phyloP scores from a whole-genome alignment of 495 filamentous ascomycete genomes.

The Podospora conica region DNA sequence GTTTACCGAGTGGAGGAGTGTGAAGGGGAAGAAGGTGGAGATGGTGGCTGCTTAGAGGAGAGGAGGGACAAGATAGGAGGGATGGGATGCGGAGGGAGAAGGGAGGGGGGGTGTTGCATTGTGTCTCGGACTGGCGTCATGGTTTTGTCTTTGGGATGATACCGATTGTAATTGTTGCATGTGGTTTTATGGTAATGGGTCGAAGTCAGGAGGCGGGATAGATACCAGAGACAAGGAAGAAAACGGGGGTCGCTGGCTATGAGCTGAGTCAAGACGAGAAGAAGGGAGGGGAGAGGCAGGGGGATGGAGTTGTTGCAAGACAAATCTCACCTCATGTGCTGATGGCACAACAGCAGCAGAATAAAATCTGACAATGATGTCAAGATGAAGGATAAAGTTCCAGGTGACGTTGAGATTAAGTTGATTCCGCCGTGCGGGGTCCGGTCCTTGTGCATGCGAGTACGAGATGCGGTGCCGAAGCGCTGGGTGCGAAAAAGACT shows the following conservation, averaged over 20 bases:
- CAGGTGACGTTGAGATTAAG: not conserved
- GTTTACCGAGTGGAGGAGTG: slow-evolving; percentile 69
- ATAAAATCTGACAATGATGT: not conserved
- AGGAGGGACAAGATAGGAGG: not conserved
- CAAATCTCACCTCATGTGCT: not conserved
- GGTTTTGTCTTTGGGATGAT: not conserved
- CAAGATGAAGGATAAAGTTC: not conserved
- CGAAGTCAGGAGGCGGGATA: not conserved
- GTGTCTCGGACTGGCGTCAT: not conserved
- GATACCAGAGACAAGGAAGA: not conserved
- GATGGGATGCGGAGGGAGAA: too few species aligned
- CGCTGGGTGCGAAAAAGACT: not conserved
- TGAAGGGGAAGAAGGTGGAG: slow-evolving; percentile 80
- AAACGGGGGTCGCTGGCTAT: not conserved
- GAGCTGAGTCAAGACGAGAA: too few species aligned
- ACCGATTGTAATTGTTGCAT: not conserved
- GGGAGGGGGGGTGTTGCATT: not conserved
- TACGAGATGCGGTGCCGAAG: not conserved
- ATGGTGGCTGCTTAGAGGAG: slow-evolving; percentile 41
- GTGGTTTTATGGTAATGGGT: not conserved
- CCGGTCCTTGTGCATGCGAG: not conserved
- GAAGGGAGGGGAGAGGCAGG: not conserved
- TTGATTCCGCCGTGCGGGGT: not conserved
- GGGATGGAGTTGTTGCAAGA: not conserved
- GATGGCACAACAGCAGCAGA: not conserved